Evolutionary conservation across 148 eudicot species (phyloP), one percentile per base, ranked within the genome.

Genomic region (Silene latifolia): DNA sequence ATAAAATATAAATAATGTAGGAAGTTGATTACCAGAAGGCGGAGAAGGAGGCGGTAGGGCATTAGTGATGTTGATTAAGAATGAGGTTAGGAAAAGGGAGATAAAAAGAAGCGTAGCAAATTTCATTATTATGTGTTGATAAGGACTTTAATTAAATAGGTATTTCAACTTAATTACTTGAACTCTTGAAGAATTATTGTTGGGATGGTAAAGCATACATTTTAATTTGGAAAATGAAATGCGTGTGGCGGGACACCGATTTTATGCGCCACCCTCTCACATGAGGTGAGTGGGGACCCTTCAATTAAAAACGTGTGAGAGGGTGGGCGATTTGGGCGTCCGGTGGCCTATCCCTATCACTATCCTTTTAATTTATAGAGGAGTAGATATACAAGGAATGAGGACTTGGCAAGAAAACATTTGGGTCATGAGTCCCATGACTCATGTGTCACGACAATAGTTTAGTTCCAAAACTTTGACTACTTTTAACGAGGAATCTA

Each of bases 21-120:
- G 23, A 39, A 24, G 44, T 53, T 18, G 18, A 29, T 48, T 69
- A 80, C 78, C 82, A 47, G 79, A 60, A 59, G 79, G 25, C 5
- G 73, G 56, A 39, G 32, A 51, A 73, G 81, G 67, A 29, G 81
- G 73, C 3, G 74, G 48, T 64, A 47, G 51, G 24, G 74, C 82
- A 70, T 15, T 57, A 14, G 20, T 63, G n/a, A 80, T 39, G 4
- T 70, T 69, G 20, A 70, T 14, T 29, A 75, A 46, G 0, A 27
- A 25, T 21, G 72, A 72, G 54, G 65, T 78, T 32, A 78, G 39
- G 64, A 75, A 57, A 1, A 75, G 18, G 59, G 78, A 72, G 10
- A 79, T 29, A 4, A 69, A 1, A 23, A 73, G 23, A 18, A 76
- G 35, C 44, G 58, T 21, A n/a, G 60, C 47, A 53, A 74, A 44